phyloP scores from a whole-genome alignment of 2,329 filamentous ascomycete genomes.

The Paecilomyces fulvus region DNA sequence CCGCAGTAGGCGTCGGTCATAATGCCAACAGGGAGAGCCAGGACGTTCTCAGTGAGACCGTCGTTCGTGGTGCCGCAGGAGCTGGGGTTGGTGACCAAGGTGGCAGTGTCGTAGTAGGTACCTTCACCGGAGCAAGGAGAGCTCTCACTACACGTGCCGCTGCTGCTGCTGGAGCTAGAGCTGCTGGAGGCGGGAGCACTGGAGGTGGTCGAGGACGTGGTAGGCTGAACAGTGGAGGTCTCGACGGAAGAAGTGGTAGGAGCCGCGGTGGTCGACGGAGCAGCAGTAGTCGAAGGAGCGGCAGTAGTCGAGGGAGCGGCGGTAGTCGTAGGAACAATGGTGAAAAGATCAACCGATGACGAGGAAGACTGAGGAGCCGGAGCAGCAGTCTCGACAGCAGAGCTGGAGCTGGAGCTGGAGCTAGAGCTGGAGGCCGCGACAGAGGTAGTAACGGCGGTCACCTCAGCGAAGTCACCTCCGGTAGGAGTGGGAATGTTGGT shows the following conservation, averaged over 20 bases:
- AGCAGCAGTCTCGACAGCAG: background rate
- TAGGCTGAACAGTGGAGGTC: conserved; percentile 10
- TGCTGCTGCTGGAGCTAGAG: conserved; percentile 9
- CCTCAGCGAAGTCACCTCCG: conserved; percentile 5
- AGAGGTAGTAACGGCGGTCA: conserved; percentile 4
- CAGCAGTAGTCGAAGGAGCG: conserved; percentile 1
- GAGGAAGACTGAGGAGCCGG: background rate
- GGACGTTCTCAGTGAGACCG: conserved; percentile 50
- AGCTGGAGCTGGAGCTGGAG: conserved; percentile 5
- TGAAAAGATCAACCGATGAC: too few relatives aligned
- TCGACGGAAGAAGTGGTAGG: conserved; percentile 5
- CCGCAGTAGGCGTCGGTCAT: conserved; percentile 68
- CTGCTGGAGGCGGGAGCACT: conserved; percentile 12
- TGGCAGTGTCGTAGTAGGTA: conserved; percentile 64
- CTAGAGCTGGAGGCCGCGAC: conserved; percentile 3
- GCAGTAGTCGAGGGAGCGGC: background rate
- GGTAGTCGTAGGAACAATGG: too few relatives aligned
- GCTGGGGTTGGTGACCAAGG: conserved; percentile 44
- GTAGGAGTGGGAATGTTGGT: conserved; percentile 14
- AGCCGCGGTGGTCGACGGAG: conserved; percentile 4
- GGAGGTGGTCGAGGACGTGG: conserved; percentile 10
- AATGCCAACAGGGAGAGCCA: conserved; percentile 58
- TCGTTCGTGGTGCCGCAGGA: conserved; percentile 56
- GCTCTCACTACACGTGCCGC: conserved; percentile 16
- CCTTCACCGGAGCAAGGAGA: conserved; percentile 50